Evolutionary conservation across 2,329 filamentous ascomycete species (phyloP), one percentile per base, ranked within the genome.

Genomic region (Fusarium haematococcum): DNA sequence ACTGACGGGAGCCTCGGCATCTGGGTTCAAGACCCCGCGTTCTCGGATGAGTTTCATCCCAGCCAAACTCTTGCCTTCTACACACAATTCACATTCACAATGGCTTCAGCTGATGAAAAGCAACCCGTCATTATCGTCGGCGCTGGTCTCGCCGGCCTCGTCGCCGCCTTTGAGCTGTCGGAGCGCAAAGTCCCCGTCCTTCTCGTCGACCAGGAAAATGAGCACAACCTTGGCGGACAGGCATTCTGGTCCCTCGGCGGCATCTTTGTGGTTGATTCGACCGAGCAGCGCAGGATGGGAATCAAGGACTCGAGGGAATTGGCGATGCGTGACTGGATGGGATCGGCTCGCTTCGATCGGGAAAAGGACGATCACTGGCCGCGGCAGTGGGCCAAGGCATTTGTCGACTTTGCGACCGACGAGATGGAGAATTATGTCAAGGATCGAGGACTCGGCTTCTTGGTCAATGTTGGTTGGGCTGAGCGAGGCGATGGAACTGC

Each of bases 161-260:
- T 91, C 20, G 88, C 89, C 5, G 89, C 89, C 50, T 89, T 86
- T 73, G 89, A 91, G 81, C 85, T 91, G 8, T 83, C 86, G 16
- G 82, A 85, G 76, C 86, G 84, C 68, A 81, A 84, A 60, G 81
- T 91, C n/a, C 85, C 84, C 3, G 84, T 84, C 39, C 68, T 91
- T 58, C 80, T 91, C 48, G 62, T 91, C 60, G 90, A 91, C 80
- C 90, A 91, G 77, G 90, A 91, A 78, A 88, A 87, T 67, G 84
- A 83, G 33, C 80, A 84, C 70, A 91, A 85, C 74, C 83, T 91
- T 11, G 90, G 90, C 68, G 90, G 90, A 3, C 90, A 91, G 79
- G 90, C 90, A 8, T 91, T 91, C 78, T 91, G 89, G 89, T 91
- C 90, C 5, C 85, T 91, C 1, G 90, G 90, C 37, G 90, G 90